Conservation (phyloP, 192 early-diverging fungal genomes). For the Coemansia sp. region DNA sequence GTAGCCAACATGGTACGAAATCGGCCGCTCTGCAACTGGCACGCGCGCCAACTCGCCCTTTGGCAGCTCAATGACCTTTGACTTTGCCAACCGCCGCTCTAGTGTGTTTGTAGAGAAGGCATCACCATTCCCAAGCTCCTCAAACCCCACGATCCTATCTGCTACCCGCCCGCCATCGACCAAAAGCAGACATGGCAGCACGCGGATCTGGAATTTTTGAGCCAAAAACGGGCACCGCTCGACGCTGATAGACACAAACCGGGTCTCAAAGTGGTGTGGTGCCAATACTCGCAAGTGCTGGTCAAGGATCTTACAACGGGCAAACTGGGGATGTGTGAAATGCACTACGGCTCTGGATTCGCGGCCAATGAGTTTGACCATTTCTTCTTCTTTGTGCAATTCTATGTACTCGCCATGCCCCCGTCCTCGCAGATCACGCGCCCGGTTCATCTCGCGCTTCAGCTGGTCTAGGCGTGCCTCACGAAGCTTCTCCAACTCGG, state of each 20-base stretch:
- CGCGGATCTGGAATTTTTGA: slow-evolving; percentile 80
- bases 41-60: slow-evolving; percentile 35
- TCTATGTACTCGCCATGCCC: slow-evolving; percentile 80
- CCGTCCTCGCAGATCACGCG: slow-evolving; percentile 63
- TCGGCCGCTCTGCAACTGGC: slow-evolving; percentile 44
- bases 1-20: slow-evolving; percentile 13
- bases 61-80: slow-evolving; percentile 60
- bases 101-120: slow-evolving; percentile 76
- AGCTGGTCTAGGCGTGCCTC: slow-evolving; percentile 86
- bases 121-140: slow-evolving; percentile 89
- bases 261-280: slow-evolving; percentile 77
- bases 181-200: slow-evolving; percentile 86
- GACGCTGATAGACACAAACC: slow-evolving; percentile 88
- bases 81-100: slow-evolving; percentile 68
- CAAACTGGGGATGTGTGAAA: slow-evolving; percentile 93
- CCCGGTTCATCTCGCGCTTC: slow-evolving; percentile 71
- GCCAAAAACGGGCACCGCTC: slow-evolving; percentile 91
- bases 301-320: slow-evolving; percentile 92
- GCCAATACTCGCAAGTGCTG: slow-evolving; percentile 86
- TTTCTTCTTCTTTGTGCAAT: slow-evolving; percentile 78
- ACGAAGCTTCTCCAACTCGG: slow-evolving; percentile 69
- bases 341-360: slow-evolving; percentile 74
- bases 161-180: slow-evolving; percentile 74
- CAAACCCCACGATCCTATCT: slow-evolving; percentile 90
- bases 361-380: slow-evolving; percentile 78